phyloP scores from a whole-genome alignment of 73 alveolate genomes.

The Loxodes magnus region DNA sequence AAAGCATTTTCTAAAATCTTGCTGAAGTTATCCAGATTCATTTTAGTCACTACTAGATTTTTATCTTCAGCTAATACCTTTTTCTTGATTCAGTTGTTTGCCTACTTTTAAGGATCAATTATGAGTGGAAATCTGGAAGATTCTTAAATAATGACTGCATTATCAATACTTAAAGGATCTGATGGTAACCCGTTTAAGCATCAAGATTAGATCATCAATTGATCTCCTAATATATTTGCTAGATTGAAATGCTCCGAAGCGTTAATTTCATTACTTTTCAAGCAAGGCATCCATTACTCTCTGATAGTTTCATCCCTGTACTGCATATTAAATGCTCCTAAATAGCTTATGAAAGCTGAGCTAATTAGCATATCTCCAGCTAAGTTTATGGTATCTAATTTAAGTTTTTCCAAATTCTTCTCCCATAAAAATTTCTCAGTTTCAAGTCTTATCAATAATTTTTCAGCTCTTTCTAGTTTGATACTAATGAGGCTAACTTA shows the following conservation, averaged over 20 bases:
- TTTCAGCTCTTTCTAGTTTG: conserved; percentile 77
- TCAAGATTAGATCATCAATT: conserved; percentile 77
- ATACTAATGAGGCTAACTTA: conserved; percentile 66
- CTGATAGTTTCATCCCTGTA: conserved; percentile 59
- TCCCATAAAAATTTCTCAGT: conserved; percentile 86
- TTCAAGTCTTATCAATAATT: conserved; percentile 65
- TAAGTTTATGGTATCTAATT: conserved; percentile 64
- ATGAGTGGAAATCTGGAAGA: conserved; percentile 81
- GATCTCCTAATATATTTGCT: conserved; percentile 61
- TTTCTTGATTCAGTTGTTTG: conserved; percentile 72
- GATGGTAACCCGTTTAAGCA: conserved; percentile 78
- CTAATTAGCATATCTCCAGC: conserved; percentile 85
- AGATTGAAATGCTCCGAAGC: conserved; percentile 64
- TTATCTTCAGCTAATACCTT: conserved; percentile 33
- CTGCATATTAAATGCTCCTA: conserved; percentile 82
- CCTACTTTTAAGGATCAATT: conserved; percentile 92
- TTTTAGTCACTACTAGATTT: conserved; percentile 11
- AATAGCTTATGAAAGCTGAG: conserved; percentile 76
- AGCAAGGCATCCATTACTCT: conserved; percentile 66
- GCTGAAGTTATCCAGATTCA: conserved; percentile 36
- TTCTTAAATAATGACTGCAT: conserved; percentile 78
- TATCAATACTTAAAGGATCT: conserved; percentile 84
- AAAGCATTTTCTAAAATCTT: conserved; percentile 57
- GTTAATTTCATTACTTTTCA: conserved; percentile 48
- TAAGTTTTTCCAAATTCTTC: conserved; percentile 54